Evolutionary conservation across 2,329 filamentous ascomycete species (phyloP), one percentile per base, ranked within the genome.

Genomic region (Aspergillus phoenicis): DNA sequence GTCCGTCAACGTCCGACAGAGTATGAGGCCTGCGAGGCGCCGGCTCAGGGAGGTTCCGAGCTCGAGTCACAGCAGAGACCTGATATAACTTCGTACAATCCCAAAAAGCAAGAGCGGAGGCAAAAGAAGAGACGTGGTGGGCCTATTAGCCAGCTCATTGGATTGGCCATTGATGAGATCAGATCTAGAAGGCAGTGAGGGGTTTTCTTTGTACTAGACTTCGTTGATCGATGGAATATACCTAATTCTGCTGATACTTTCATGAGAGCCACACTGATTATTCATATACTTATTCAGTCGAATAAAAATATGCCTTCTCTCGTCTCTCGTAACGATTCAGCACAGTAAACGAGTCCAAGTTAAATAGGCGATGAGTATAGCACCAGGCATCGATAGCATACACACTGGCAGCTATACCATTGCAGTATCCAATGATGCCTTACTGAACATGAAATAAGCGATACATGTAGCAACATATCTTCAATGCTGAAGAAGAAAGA

Each of bases 91-190:
- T 20, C 17, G 10, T 47, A 56, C 17, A 30, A 15, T 5, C 4
- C 26, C 24, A 8, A 13, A 26, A 56, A 22, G 8, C 39, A 13
- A 41, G 26, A 33, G 6, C 39, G 8, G 8, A 13, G 26, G 8
- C 13, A 43, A 53, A 60, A 64, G 62, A 63, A 45, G 39, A 43
- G 61, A 59, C 67, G 30, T 2, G 53, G 53, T 36, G 53, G 53
- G 1, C 53, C 53, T 24, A 47, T 56, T 24, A 24, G n/a, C 24
- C 53, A 56, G 26, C 53, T 56, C 3, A 41, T 56, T 20, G 39
- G 53, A 28, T 24, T 56, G 26, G 15, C 17, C 13, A 15, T 56
- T 8, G 53, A 56, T 56, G 39, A 47, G 26, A 47, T 47, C 39
- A 56, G 45, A 6, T 33, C 45, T 15, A 20, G 53, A 15, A 24